Evolutionary conservation across 2,329 filamentous ascomycete genomes (phyloP), one percentile per base, ranked within the genome.

Genomic region (Talaromyces rugulosus): DNA sequence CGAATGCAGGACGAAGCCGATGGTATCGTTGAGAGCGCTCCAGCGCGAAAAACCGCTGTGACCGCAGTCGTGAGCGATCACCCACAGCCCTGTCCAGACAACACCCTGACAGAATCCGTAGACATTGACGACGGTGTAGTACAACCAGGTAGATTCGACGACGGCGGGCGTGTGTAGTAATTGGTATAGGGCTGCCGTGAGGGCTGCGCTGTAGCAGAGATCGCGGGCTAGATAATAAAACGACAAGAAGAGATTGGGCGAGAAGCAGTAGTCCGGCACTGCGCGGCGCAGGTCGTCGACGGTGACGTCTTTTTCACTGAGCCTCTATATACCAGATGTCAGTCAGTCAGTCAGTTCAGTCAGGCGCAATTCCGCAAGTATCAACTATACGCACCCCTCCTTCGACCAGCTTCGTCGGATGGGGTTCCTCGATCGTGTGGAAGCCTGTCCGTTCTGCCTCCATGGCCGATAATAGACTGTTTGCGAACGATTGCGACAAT

Each of bases 11-110:
- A 83, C 70, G 79, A 86, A 88, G 63, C 88, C 88, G 60, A 86
- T 78, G 16, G 79, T 70, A 68, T 88, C 81, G 72, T 90, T 90
- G 63, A 89, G 70, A 14, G 14, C 28, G 18, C 16, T 33, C 52
- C 66, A 72, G 42, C 76, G 75, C 23, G 85, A 88, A 71, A 90
- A 88, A 56, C 87, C 86, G 18, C 85, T 84, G 73, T 91, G 88
- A 59, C 88, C 88, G 72, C 85, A 88, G 75, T 90, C 88, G 72
- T 91, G 88, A 30, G 83, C 87, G 36, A 89, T 77, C 65, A 88
- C 86, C 87, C 87, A 89, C 67, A 89, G 77, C 3, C 87, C 87
- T 8, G 85, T 88, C 72, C 85, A 84, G 66, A 88, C 75, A 18
- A 87, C 80, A 51, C 87, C 87, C 75, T 89, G 85, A 34, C 83